phyloP scores from a whole-genome alignment of 495 filamentous ascomycete genomes.

The Cudoniella acicularis region DNA sequence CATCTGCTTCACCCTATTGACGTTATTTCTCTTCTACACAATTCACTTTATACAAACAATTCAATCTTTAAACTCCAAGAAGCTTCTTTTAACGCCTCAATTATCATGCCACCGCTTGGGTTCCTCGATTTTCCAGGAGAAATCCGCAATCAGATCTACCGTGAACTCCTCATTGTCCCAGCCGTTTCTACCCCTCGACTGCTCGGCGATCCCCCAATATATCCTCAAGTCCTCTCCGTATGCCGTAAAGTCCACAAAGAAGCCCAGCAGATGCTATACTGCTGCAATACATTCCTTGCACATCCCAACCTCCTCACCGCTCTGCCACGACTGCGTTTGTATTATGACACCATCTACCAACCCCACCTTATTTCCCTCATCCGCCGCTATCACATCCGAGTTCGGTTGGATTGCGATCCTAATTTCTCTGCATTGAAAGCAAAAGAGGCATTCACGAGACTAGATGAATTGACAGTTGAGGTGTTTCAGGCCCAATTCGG shows the following conservation, averaged over 20 bases:
- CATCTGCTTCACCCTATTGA: neutral
- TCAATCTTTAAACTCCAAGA: too few species aligned
- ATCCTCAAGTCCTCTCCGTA: slow-evolving; percentile 39
- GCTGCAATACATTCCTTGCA: slow-evolving; percentile 46
- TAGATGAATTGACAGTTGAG: slow-evolving; percentile 42
- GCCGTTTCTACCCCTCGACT: slow-evolving; percentile 5
- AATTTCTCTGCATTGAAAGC: slow-evolving; percentile 28
- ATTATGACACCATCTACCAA: slow-evolving; percentile 30
- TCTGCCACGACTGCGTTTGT: slow-evolving; percentile 37
- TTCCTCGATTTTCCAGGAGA: slow-evolving; percentile 46
- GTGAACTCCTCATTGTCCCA: slow-evolving; percentile 37
- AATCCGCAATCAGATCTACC: slow-evolving; percentile 48
- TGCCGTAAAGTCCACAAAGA: slow-evolving; percentile 39
- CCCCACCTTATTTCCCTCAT: slow-evolving; percentile 32
- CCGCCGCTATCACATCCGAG: slow-evolving; percentile 35
- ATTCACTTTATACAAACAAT: neutral
- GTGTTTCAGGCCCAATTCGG: slow-evolving; percentile 43
- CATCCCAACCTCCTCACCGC: slow-evolving; percentile 42
- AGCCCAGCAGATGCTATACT: slow-evolving; percentile 44
- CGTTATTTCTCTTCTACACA: neutral
- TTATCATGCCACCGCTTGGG: slow-evolving; percentile 11
- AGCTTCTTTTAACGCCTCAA: too few species aligned
- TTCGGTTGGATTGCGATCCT: slow-evolving; percentile 48
- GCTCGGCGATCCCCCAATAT: slow-evolving; percentile 20
- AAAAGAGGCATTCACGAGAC: slow-evolving; percentile 35